A percentile compares a stretch with the other conserved stretches of the same genome.
Conservation (phyloP, 2,329 filamentous ascomycete species). For the Penicillium sp. region DNA sequence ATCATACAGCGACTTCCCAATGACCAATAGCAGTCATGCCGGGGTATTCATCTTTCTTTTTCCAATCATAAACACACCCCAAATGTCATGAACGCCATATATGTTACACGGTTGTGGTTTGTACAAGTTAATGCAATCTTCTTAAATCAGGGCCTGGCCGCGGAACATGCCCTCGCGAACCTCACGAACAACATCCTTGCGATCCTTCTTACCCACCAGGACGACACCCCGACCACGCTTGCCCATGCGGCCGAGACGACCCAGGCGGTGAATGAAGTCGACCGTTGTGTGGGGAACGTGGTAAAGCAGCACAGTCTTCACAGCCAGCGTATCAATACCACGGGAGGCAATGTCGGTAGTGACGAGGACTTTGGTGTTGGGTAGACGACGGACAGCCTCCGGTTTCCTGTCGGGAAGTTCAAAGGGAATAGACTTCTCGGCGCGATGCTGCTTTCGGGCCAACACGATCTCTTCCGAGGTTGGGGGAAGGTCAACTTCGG, state of each 20-base stretch:
- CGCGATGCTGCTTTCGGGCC: slow-evolving; percentile 26
- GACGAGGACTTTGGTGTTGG: slow-evolving; percentile 84
- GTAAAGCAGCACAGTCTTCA: slow-evolving; percentile 87
- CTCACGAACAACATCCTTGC: slow-evolving; percentile 84
- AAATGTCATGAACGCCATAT: slow-evolving; percentile 15
- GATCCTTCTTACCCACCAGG: slow-evolving; percentile 80
- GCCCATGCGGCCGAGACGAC: slow-evolving; percentile 87
- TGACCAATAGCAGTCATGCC: not conserved
- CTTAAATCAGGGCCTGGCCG: slow-evolving; percentile 68
- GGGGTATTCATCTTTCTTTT: slow-evolving; percentile 16
- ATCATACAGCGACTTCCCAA: slow-evolving; percentile 3
- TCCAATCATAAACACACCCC: slow-evolving; percentile 5
- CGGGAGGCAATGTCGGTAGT: slow-evolving; percentile 88
- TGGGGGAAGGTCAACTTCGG: slow-evolving; percentile 37
- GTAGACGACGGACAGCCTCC: slow-evolving; percentile 48
- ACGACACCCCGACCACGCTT: slow-evolving; percentile 84
- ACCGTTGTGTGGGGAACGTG: slow-evolving; percentile 98
- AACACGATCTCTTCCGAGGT: slow-evolving; percentile 34
- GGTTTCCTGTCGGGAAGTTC: slow-evolving; percentile 33
- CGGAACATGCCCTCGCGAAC: slow-evolving; percentile 85
- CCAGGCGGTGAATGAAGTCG: slow-evolving; percentile 95
- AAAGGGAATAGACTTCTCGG: slow-evolving; percentile 40
- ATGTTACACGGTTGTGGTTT: slow-evolving; percentile 21
- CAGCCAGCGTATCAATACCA: slow-evolving; percentile 88
- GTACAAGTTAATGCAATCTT: slow-evolving; percentile 9